Base-by-base conservation (phyloP, 1,284 basidiomycete species). In the Tylopilus microsporus region DNA sequence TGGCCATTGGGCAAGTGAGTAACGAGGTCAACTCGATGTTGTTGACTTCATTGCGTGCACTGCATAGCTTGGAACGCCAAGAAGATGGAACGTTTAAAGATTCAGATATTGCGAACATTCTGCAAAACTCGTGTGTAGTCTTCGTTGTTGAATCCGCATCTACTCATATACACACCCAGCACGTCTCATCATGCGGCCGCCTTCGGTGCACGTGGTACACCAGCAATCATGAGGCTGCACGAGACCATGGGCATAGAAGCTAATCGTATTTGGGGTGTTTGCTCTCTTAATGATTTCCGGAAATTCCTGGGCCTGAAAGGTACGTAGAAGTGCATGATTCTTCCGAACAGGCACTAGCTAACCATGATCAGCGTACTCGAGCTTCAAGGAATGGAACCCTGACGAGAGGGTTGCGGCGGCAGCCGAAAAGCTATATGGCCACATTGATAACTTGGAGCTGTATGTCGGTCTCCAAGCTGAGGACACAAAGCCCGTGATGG, bases 211-310 rank as follows among this genome's bases (percentile, higher is more conserved):
- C 84, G 88, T 37, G 84, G 87, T 12, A 89, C 87, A 3, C 92
- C 92, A 39, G 74, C 77, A 70, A 71, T 82, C 56, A 87, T 94
- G 85, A 83, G 82, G 56, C 72, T 92, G 32, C 82, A 92, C 62
- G 91, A 93, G 70, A 80, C 92, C 49, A 87, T 94, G 84, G 87
- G 89, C 53, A 91, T 93, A 59, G 84, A 89, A 65, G 80, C 87
- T 62, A 87, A 83, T 65, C 79, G 91, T 32, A 67, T 72, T n/a
- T 94, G 91, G 91, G 89, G 89, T 49, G 83, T 87, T 41, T 93
- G 91, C 69, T 87, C 88, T 5, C 71, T 94, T 63, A 94, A 94
- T 66, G 92, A 94, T 65, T 94, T 94, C 75, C 80, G 91, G 58
- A 82, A 82, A 81, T 92, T 82, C 75, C 75, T 92, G 49, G 89